Base-by-base conservation (phyloP, 2,329 filamentous ascomycete genomes). In the Tolypocladium capitatum region DNA sequence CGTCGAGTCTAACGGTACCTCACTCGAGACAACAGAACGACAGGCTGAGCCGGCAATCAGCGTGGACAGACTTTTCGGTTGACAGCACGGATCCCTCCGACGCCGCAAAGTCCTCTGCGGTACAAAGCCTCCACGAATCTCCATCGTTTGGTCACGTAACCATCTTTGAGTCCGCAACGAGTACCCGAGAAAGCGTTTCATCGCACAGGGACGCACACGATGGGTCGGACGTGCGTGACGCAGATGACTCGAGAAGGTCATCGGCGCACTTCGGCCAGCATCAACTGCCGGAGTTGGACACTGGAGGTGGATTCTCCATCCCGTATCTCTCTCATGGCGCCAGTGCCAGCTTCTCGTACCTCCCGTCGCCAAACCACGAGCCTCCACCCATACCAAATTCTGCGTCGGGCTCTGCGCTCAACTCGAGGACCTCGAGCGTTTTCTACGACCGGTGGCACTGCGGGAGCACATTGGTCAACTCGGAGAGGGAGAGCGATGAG, bases 51-150 rank as follows among this genome's bases (percentile, higher is more conserved):
- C 73, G 77, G 44, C 71, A 74, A 47, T 78, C 76, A 2, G 66
- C 69, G n/a, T 81, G 77, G 77, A 80, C 77, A 27, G 76, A 81
- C 55, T 73, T 75, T 50, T 78, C 76, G 0, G 64, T 80, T 10
- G 74, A 75, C 16, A 79, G 74, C 49, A 68, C 65, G 20, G 72
- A 75, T 50, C 54, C 53, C n/a, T 63, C 63, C 13, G 61, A 63
- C 36, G 51, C 46, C 10, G 52, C 55, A 16, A 56, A 54, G 43
- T 63, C 63, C 8, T 57, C 62, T 16, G 58, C 53, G 27, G 52
- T 62, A 46, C 59, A 57, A n/a, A 55, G 54, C 30, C 46, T 51
- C 21, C 53, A 58, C 21, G 61, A 61, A 36, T 55, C 56, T 31
- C 55, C 56, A 3, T 51, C 57, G 7, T 61, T 56, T 46, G 60